Base-by-base conservation (phyloP, 768 basidiomycete species). In the Kwoniella pini region DNA sequence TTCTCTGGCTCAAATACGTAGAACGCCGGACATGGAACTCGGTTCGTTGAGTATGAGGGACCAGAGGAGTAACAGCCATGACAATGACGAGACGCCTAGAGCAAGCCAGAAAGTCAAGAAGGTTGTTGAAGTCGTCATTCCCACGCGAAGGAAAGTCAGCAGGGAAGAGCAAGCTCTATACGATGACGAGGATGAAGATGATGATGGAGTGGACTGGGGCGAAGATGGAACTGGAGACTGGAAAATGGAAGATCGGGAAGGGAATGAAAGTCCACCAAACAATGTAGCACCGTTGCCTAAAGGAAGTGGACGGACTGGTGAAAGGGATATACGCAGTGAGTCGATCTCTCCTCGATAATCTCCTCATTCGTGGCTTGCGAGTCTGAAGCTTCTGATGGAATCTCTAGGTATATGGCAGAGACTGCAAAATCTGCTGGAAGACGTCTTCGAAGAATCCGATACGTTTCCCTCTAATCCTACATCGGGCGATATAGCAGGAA, bases 371-470 rank as follows among this genome's bases (percentile, higher is more conserved):
- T n/a, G n/a, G n/a, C n/a, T n/a, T n/a, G n/a, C 26, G 17, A 42
- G 10, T 21, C 38, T 45, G 30, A 3, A 19, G 9, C 28, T 1
- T 4, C 36, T 54, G 53, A 54, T 15, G 21, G 13, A 53, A 11
- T n/a, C 6, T 30, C 17, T 19, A 57, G 55, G 33, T 27, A 10
- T 31, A 21, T 55, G 62, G 38, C 88, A 93, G 70, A 94, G 89
- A 75, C 81, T 98, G 10, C 81, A 81, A 0, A 85, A 85, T 2
- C 79, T 91, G 17, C 80, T 95, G 0, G 90, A 92, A 64, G 91
- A 95, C 54, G 83, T 96, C 15, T 89, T 95, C 57, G 87, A 89
- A 63, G 86, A 88, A 0, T 87, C 90, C 67, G 92, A 93, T 71
- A 75, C 82, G 0, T 80, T 91, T 15, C 83, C 87, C 2, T 80